A percentile compares a stretch with the other conserved stretches of the same genome.
phyloP scores from a whole-genome alignment of 176 grass and related monocot genomes.

The Poa annua region DNA sequence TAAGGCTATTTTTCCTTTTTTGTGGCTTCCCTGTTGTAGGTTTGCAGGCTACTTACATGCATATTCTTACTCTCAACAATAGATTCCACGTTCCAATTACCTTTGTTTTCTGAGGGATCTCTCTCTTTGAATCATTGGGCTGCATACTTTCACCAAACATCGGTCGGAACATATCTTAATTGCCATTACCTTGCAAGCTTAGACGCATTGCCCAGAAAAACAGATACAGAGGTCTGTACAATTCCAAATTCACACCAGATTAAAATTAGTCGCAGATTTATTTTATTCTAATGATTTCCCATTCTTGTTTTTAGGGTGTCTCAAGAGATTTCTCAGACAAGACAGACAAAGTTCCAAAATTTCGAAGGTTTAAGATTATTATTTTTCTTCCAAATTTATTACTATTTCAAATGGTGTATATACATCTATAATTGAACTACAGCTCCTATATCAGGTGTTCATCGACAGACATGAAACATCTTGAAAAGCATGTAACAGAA shows the following conservation, averaged over 20 bases:
- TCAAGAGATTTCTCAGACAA: slow-evolving; percentile 31
- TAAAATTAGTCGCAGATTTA: neutral
- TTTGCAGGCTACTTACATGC: slow-evolving; percentile 75
- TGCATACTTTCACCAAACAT: slow-evolving; percentile 86
- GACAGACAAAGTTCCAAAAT: slow-evolving; percentile 29
- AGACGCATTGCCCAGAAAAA: slow-evolving; percentile 21
- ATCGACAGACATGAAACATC: slow-evolving; percentile 53
- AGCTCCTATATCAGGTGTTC: slow-evolving; percentile 51
- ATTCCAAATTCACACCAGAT: slow-evolving; percentile 15
- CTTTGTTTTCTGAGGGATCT: slow-evolving; percentile 59
- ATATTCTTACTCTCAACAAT: slow-evolving; percentile 71
- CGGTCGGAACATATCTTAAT: slow-evolving; percentile 66
- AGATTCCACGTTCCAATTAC: slow-evolving; percentile 51
- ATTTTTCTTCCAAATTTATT: slow-evolving; percentile 25
- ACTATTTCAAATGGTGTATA: slow-evolving; percentile 17
- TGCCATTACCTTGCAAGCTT: slow-evolving; percentile 48
- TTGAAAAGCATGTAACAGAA: slow-evolving; percentile 66
- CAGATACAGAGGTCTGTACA: slow-evolving; percentile 46
- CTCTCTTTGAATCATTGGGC: slow-evolving; percentile 86
- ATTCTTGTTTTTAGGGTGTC: slow-evolving; percentile 47
- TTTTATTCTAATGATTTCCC: slow-evolving; percentile 35
- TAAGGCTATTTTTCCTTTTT: slow-evolving; percentile 19
- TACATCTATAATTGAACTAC: slow-evolving; percentile 18
- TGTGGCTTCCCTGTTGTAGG: slow-evolving; percentile 42
- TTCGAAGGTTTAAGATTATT: slow-evolving; percentile 59